These are phyloP conservation scores for Rhodotorula sp. DNA, from an alignment of 1,284 basidiomycete species.

Conservation along the genomic window DNA sequence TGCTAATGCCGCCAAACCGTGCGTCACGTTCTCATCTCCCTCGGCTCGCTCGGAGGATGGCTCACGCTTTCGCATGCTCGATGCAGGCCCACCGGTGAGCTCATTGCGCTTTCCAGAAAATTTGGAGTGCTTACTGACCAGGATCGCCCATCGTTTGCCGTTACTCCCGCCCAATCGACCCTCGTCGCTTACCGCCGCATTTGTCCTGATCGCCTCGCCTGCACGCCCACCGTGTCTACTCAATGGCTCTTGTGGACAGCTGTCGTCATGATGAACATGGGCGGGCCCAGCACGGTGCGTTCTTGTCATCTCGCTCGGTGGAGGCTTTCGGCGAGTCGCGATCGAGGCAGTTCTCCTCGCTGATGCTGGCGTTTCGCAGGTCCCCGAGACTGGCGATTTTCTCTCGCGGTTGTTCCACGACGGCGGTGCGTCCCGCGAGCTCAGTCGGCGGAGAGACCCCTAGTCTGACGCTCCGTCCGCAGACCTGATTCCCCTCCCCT, in stretches of 20 bases:
- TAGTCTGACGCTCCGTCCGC: background rate
- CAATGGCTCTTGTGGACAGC: conserved; percentile 54
- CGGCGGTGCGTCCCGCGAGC: conserved; percentile 46
- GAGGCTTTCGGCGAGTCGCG: background rate
- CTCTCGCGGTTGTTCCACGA: conserved; percentile 92
- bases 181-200: background rate
- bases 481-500: conserved; percentile 94
- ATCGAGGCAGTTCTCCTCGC: background rate
- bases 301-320: conserved; percentile 1
- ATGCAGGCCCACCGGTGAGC: conserved; percentile 21
- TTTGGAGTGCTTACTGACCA: too few species aligned
- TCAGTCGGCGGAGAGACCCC: too few species aligned
- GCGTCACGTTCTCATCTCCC: background rate
- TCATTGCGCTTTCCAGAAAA: background rate
- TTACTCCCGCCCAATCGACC: background rate
- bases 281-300: conserved; percentile 84
- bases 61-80: background rate
- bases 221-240: too few species aligned
- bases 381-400: conserved; percentile 59
- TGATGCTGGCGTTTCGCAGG: conserved; percentile 32
- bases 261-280: conserved; percentile 98
- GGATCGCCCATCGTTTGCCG: background rate
- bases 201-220: background rate
- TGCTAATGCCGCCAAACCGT: conserved; percentile 3
- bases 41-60: background rate